Evolutionary conservation across 169 alveolate species (phyloP).

Genomic region (Fabrea salina): DNA sequence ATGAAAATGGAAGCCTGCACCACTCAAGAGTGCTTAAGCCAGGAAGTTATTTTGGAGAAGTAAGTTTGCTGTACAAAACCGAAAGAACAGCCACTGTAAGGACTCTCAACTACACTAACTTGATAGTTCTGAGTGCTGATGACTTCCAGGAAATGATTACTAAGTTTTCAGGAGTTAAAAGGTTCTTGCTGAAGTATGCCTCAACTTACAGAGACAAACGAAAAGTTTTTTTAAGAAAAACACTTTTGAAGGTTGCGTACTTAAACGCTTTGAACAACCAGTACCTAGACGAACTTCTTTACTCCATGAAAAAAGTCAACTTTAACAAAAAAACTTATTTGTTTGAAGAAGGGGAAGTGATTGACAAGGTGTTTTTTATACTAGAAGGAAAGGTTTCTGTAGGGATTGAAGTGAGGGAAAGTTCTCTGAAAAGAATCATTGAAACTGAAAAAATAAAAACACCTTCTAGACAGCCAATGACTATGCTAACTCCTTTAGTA

Average conservation of each 20-base stretch:
- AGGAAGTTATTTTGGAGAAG: conserved; percentile 98
- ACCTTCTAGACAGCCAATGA: not conserved
- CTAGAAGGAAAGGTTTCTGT: conserved; percentile 20
- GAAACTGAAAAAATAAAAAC: not conserved
- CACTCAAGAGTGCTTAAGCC: conserved; percentile 82
- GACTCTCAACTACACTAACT: conserved; percentile 53
- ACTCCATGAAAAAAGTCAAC: not conserved
- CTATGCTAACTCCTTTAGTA: not conserved
- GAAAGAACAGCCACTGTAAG: conserved; percentile 95
- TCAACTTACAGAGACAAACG: not conserved
- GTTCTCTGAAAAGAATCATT: not conserved
- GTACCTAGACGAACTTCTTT: not conserved
- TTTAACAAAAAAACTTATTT: not conserved
- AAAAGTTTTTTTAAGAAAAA: not conserved
- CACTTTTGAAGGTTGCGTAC: not conserved
- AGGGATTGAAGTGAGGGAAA: not conserved
- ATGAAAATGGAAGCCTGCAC: not conserved
- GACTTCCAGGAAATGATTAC: not conserved
- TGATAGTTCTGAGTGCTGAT: not conserved
- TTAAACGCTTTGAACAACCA: not conserved
- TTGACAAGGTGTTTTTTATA: not conserved
- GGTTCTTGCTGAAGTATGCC: not conserved
- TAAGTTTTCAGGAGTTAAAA: conserved; percentile 1
- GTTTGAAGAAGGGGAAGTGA: conserved; percentile 1
- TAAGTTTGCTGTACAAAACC: conserved; percentile 90